phyloP scores from a whole-genome alignment of 2,329 filamentous ascomycete genomes.

The Leptosphaerulina australis region DNA sequence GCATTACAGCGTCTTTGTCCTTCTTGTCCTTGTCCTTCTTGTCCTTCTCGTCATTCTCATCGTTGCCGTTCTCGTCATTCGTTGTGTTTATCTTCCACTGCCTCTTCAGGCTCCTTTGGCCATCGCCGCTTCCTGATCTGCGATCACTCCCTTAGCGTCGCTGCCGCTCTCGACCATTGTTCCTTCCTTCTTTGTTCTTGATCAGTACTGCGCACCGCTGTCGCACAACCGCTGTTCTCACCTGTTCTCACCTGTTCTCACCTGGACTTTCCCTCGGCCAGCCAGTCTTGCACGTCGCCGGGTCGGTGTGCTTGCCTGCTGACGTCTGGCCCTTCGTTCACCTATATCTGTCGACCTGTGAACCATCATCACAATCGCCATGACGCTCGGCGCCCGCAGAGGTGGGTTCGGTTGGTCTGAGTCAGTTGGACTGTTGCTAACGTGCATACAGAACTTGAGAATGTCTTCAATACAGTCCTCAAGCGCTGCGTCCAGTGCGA shows the following conservation, averaged over 20 bases:
- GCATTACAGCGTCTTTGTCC: not conserved
- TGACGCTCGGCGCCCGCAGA: constrained; percentile 19
- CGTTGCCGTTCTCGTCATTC: constrained; percentile 12
- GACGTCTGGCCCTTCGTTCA: constrained; percentile 6
- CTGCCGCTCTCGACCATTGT: constrained; percentile 7
- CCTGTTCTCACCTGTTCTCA: too few relatives aligned
- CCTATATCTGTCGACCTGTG: constrained; percentile 4
- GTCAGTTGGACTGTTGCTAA: constrained; percentile 10
- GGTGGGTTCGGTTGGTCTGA: not conserved
- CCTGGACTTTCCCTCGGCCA: constrained; percentile 9
- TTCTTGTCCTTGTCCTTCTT: constrained; percentile 9
- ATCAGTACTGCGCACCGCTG: constrained; percentile 9
- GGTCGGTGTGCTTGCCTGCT: constrained; percentile 8
- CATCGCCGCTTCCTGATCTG: constrained; percentile 15
- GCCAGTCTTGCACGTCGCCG: constrained; percentile 6
- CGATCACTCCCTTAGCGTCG: constrained; percentile 14
- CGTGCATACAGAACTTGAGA: constrained; percentile 40
- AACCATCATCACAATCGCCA: constrained; percentile 7
- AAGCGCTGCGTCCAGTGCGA: constrained; percentile 66
- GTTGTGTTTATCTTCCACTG: constrained; percentile 12
- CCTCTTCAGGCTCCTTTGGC: constrained; percentile 17
- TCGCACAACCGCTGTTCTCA: constrained; percentile 8
- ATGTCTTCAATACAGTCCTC: constrained; percentile 55
- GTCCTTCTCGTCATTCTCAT: not conserved
- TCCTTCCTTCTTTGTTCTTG: constrained; percentile 11